Base-by-base conservation (phyloP, 139 green algal genomes). In the Chlorokybus atmophyticus region DNA sequence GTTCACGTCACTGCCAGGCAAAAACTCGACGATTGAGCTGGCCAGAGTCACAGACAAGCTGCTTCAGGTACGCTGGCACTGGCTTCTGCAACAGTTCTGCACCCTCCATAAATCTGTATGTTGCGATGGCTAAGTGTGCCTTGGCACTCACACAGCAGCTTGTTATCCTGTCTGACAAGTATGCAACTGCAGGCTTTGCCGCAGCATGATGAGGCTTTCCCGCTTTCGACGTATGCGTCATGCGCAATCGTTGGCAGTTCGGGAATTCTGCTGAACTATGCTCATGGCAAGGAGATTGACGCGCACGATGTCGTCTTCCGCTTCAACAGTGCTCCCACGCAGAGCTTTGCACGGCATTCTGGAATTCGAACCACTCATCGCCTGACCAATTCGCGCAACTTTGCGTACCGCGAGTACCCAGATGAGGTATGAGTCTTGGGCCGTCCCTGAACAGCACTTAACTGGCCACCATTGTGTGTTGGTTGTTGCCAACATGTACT, bases 351-450 rank as follows among this genome's bases (percentile, higher is more conserved):
- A 31, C 17, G 31, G 29, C 17, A 53, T 14, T 47, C 50, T 4
- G 58, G 58, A 19, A 19, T 4, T 19, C 50, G 38, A 35, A 66
- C 58, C n/a, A 66, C 58, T 10, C 50, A 58, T 49, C 44, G 58
- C 29, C 48, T 66, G 30, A 66, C 58, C 29, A 66, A 57, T 23
- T 35, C 42, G 4, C 42, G 53, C 38, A 57, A 57, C 58, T 57
- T 21, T 21, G 47, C 25, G 4, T 66, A 51, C 58, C 38, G 17
- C 8, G 58, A 66, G 47, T 57, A 19, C 3, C 10, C 21, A n/a
- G 30, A 57, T 4, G 58, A 66, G 49, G n/a, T 40, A 4, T n/a
- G 52, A 4, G 6, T n/a, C n/a, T n/a, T n/a, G n/a, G n/a, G n/a
- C n/a, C n/a, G n/a, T n/a, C n/a, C n/a, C n/a, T n/a, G n/a, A n/a